These are phyloP conservation scores for Pseudocercospora musae DNA, from an alignment of 2,329 filamentous ascomycete genomes.

Conservation along the genomic window DNA sequence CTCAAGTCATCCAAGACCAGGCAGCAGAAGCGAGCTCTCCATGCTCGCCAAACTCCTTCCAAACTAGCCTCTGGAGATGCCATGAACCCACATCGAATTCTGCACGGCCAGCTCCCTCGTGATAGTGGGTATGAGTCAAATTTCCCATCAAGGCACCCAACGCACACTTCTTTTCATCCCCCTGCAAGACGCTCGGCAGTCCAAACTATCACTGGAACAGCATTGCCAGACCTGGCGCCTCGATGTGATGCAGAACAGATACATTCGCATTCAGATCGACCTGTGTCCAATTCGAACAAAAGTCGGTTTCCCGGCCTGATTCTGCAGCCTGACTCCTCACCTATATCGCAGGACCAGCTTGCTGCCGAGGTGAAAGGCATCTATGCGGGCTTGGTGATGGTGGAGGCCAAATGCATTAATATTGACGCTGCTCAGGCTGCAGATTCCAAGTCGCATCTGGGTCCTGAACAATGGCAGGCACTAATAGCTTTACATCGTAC, in stretches of 20 bases:
- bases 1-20: too few relatives aligned
- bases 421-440: constrained; percentile 64
- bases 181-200: too few relatives aligned
- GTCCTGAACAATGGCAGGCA: constrained; percentile 76
- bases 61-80: too few relatives aligned
- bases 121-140: neutral
- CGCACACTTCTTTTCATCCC: too few relatives aligned
- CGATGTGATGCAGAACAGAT: too few relatives aligned
- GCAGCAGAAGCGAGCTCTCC: too few relatives aligned
- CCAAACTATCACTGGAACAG: neutral
- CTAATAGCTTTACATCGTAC: constrained; percentile 79
- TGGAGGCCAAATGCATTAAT: constrained; percentile 83
- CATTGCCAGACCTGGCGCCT: too few relatives aligned
- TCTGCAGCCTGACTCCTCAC: constrained; percentile 27
- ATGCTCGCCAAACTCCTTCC: too few relatives aligned
- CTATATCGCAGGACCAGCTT: constrained; percentile 73
- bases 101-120: neutral
- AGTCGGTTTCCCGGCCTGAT: too few relatives aligned
- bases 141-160: neutral
- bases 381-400: constrained; percentile 78
- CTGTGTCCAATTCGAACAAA: too few relatives aligned
- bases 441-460: constrained; percentile 51
- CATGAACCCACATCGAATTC: too few relatives aligned
- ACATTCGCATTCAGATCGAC: too few relatives aligned
- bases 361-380: constrained; percentile 79